Conservation (phyloP, 768 basidiomycete species). For the Lentinus tigrinus region DNA sequence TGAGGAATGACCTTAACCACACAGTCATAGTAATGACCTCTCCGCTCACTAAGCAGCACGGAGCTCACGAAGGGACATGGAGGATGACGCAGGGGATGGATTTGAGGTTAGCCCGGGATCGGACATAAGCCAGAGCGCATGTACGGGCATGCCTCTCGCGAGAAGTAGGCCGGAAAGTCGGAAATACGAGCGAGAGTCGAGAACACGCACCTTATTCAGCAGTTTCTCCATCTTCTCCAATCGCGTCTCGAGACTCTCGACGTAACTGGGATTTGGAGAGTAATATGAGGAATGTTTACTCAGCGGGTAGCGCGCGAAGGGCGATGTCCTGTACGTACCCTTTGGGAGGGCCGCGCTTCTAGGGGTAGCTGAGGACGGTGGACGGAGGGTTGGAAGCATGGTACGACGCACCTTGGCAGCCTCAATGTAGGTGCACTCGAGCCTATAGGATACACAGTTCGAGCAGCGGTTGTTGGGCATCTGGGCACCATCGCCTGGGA, state of each 20-base stretch:
- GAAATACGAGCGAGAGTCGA: neutral
- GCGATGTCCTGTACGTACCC: slow-evolving; percentile 38
- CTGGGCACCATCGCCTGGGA: slow-evolving; percentile 65
- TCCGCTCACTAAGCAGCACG: no score
- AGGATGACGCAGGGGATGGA: neutral
- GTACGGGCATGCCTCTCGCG: neutral
- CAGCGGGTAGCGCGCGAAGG: neutral
- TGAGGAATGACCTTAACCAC: no score
- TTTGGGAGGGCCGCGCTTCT: slow-evolving; percentile 63
- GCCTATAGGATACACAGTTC: slow-evolving; percentile 57
- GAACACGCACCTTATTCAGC: slow-evolving; percentile 32
- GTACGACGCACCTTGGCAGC: slow-evolving; percentile 54
- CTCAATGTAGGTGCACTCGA: slow-evolving; percentile 68
- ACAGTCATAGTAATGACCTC: no score
- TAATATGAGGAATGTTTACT: neutral
- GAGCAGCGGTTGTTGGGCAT: slow-evolving; percentile 62
- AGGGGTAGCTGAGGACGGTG: neutral
- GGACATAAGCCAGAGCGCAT: no score
- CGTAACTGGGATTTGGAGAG: slow-evolving; percentile 33
- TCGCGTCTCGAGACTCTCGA: slow-evolving; percentile 41
- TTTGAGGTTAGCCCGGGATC: neutral
- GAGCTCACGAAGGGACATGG: neutral
- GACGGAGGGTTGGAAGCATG: neutral
- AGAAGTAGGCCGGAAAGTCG: neutral
- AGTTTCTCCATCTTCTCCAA: slow-evolving; percentile 43